These are phyloP conservation scores for Marsdenia floribunda DNA, from an alignment of 257 asterid species.

Conservation along the genomic window DNA sequence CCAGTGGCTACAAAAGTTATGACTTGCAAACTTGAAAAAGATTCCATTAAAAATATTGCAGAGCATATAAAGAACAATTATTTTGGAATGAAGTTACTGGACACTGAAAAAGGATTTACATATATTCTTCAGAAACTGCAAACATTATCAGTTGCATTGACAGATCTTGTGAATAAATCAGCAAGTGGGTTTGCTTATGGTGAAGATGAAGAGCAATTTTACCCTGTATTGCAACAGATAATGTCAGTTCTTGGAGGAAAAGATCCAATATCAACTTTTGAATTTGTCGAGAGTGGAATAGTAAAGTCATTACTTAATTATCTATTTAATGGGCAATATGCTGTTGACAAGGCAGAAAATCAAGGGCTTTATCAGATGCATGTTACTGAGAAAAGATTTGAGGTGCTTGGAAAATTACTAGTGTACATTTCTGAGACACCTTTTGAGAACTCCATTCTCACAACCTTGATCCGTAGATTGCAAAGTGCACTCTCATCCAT, in stretches of 20 bases:
- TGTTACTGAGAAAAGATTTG: slow-evolving; percentile 57
- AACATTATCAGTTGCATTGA: slow-evolving; percentile 47
- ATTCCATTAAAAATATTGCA: slow-evolving; percentile 60
- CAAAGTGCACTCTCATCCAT: slow-evolving; percentile 78
- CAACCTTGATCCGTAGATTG: slow-evolving; percentile 42
- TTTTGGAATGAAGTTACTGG: slow-evolving; percentile 52
- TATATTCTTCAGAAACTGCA: slow-evolving; percentile 68
- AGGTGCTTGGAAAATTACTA: slow-evolving; percentile 59
- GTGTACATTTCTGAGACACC: slow-evolving; percentile 36
- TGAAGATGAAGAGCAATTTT: slow-evolving; percentile 52
- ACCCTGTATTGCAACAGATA: slow-evolving; percentile 48
- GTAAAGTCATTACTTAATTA: slow-evolving; percentile 59
- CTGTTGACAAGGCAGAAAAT: slow-evolving; percentile 24
- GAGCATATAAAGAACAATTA: slow-evolving; percentile 53
- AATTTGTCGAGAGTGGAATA: slow-evolving; percentile 94
- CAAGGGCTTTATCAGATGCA: slow-evolving; percentile 20
- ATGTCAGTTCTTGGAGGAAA: slow-evolving; percentile 60
- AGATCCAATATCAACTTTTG: slow-evolving; percentile 81
- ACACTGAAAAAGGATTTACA: slow-evolving; percentile 68
- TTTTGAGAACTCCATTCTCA: slow-evolving; percentile 40
- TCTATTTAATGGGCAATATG: slow-evolving; percentile 52
- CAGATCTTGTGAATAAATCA: slow-evolving; percentile 33
- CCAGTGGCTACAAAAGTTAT: slow-evolving; percentile 32
- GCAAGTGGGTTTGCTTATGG: slow-evolving; percentile 30
- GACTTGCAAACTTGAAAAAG: slow-evolving; percentile 66